phyloP scores from a whole-genome alignment of 441 rosid genomes.

The Erodium chrysanthum region DNA sequence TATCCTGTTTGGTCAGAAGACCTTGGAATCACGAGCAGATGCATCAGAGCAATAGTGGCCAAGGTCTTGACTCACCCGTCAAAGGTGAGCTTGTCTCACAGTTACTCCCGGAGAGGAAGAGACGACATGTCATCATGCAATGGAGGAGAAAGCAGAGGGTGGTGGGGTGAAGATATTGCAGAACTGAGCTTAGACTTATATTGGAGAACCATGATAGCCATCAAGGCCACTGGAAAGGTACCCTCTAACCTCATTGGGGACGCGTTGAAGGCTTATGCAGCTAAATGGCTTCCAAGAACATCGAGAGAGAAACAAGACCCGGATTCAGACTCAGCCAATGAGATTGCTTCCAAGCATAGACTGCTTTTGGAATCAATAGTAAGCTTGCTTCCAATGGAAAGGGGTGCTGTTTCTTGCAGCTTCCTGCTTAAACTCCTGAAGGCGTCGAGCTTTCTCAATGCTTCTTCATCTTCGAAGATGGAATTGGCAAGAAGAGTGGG shows the following conservation, averaged over 20 bases:
- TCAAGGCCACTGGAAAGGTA: slow-evolving; percentile 50
- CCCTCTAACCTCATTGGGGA: slow-evolving; percentile 19
- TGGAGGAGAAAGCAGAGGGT: slow-evolving; percentile 40
- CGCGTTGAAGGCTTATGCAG: slow-evolving; percentile 30
- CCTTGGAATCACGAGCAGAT: slow-evolving; percentile 51
- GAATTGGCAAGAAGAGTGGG: slow-evolving; percentile 51
- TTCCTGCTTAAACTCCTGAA: slow-evolving; percentile 50
- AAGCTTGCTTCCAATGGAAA: slow-evolving; percentile 45
- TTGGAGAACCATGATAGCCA: slow-evolving; percentile 62
- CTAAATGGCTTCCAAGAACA: slow-evolving; percentile 52
- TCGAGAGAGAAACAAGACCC: slow-evolving; percentile 34
- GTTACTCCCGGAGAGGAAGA: slow-evolving; percentile 62
- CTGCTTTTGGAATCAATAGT: slow-evolving; percentile 47
- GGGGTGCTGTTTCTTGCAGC: slow-evolving; percentile 42
- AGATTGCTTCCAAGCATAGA: slow-evolving; percentile 43
- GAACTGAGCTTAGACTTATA: slow-evolving; percentile 59
- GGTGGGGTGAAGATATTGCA: slow-evolving; percentile 76
- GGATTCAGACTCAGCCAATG: slow-evolving; percentile 50
- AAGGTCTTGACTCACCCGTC: slow-evolving; percentile 49
- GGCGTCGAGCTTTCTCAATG: slow-evolving; percentile 35
- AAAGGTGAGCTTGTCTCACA: slow-evolving; percentile 64
- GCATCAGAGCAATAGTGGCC: slow-evolving; percentile 47
- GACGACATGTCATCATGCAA: slow-evolving; percentile 45
- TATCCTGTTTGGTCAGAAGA: slow-evolving; percentile 57
- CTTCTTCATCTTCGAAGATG: slow-evolving; percentile 39